Percentiles rank a stretch among this genome's conserved stretches.
These are phyloP conservation scores for Torulaspora gathmanii DNA, from an alignment of 805 yeast genomes.

Conservation along the genomic window DNA sequence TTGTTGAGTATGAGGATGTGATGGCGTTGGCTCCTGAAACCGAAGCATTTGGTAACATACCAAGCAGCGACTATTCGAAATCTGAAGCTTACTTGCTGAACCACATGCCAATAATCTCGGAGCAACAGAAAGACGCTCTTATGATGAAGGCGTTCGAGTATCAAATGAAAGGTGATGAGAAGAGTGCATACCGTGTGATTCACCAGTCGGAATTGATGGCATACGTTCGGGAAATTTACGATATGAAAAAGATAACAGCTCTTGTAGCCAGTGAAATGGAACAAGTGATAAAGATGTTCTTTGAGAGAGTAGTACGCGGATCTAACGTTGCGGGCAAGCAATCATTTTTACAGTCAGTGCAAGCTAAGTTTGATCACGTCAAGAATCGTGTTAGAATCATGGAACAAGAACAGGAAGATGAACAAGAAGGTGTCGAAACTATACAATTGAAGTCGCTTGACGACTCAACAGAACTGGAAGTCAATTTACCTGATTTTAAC, in stretches of 20 bases:
- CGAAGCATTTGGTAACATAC: constrained; percentile 55
- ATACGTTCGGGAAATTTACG: constrained; percentile 48
- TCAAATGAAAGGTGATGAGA: constrained; percentile 58
- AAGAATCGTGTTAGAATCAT: constrained; percentile 67
- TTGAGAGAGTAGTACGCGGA: constrained; percentile 49
- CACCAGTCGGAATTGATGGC: constrained; percentile 77
- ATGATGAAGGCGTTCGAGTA: constrained; percentile 88
- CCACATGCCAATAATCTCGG: constrained; percentile 68
- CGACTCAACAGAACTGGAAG: constrained; percentile 69
- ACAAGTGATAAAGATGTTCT: constrained; percentile 59
- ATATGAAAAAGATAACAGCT: constrained; percentile 35
- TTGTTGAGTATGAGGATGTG: constrained; percentile 42
- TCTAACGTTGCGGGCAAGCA: constrained; percentile 53
- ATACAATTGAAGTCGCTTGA: constrained; percentile 88
- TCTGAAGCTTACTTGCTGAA: constrained; percentile 48
- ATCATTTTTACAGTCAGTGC: constrained; percentile 71
- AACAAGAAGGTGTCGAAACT: constrained; percentile 59
- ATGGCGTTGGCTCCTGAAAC: constrained; percentile 60
- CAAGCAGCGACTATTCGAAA: constrained; percentile 44
- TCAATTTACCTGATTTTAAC: constrained; percentile 60
- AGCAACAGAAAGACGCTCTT: constrained; percentile 85
- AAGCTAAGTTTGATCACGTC: constrained; percentile 71
- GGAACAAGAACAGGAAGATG: constrained; percentile 44
- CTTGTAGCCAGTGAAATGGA: constrained; percentile 34
- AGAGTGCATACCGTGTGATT: constrained; percentile 58